Percentiles rank a stretch among this genome's conserved stretches.
phyloP scores from a whole-genome alignment of 805 yeast species.

The Kuraishia piskuri region DNA sequence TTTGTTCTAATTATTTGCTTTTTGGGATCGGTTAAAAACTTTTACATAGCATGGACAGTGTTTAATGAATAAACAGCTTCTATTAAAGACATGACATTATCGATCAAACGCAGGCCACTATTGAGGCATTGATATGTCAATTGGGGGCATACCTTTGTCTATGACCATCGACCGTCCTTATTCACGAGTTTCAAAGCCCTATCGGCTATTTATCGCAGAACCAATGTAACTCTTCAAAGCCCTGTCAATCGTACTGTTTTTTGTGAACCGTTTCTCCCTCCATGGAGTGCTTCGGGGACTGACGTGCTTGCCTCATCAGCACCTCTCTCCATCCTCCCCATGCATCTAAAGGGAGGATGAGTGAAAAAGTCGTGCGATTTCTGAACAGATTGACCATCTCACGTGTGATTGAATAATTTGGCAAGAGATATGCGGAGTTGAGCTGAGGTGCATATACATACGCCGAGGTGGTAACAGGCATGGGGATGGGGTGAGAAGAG shows the following conservation, averaged over 20 bases:
- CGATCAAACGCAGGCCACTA: constrained; percentile 45
- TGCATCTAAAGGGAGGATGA: constrained; percentile 57
- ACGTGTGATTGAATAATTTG: not conserved
- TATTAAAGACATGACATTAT: constrained; percentile 4
- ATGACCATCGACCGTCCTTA: too few species aligned
- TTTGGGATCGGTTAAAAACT: constrained; percentile 9
- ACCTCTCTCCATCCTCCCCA: not conserved
- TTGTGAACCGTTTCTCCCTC: not conserved
- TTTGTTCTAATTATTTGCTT: constrained; percentile 9
- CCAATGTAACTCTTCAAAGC: not conserved
- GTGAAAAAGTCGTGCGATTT: constrained; percentile 47
- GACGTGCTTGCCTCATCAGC: not conserved
- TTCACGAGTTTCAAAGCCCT: too few species aligned
- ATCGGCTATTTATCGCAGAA: too few species aligned
- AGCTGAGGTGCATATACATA: not conserved
- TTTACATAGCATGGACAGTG: constrained; percentile 25
- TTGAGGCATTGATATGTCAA: constrained; percentile 15
- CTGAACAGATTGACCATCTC: not conserved
- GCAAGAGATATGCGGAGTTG: not conserved
- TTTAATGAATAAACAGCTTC: constrained; percentile 33
- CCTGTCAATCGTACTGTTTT: not conserved
- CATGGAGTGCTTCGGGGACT: not conserved
- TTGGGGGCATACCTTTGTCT: not conserved
- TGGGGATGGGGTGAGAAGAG: not conserved
- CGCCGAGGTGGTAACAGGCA: not conserved